These are phyloP conservation scores for Medicago arabica DNA, from an alignment of 306 rosid genomes.

Conservation along the genomic window DNA sequence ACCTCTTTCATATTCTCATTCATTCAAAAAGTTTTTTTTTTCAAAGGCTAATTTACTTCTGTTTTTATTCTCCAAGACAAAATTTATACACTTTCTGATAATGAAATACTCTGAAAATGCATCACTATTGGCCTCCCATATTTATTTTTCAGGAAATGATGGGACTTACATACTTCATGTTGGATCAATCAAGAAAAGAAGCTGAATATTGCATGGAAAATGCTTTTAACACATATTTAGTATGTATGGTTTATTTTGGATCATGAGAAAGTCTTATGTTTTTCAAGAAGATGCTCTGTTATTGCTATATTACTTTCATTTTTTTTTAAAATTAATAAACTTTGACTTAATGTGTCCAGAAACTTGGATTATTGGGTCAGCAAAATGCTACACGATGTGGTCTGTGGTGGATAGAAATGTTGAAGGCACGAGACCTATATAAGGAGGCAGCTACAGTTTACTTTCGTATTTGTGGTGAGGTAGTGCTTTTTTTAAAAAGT, in stretches of 20 bases:
- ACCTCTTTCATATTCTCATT: not conserved
- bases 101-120: slow-evolving; percentile 19
- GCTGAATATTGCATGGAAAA: slow-evolving; percentile 99
- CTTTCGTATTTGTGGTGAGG: slow-evolving; percentile 95
- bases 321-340: slow-evolving; percentile 40
- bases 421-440: slow-evolving; percentile 81
- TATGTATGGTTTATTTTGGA: slow-evolving; percentile 56
- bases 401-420: slow-evolving; percentile 95
- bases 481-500: slow-evolving; percentile 43
- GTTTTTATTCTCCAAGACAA: not conserved
- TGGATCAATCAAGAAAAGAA: slow-evolving; percentile 95
- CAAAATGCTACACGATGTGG: slow-evolving; percentile 93
- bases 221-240: slow-evolving; percentile 90
- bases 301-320: slow-evolving; percentile 33
- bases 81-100: slow-evolving; percentile 21
- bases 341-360: slow-evolving; percentile 62
- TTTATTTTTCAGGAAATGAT: slow-evolving; percentile 85
- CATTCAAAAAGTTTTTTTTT: not conserved
- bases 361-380: slow-evolving; percentile 79
- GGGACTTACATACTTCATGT: slow-evolving; percentile 93
- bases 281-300: slow-evolving; percentile 31
- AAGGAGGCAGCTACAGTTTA: slow-evolving; percentile 92
- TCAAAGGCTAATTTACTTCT: no score
- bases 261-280: not conserved
- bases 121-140: slow-evolving; percentile 33